Evolutionary conservation across 2,329 filamentous ascomycete species (phyloP), one percentile per base, ranked within the genome.

Genomic region (Alternaria longipes): DNA sequence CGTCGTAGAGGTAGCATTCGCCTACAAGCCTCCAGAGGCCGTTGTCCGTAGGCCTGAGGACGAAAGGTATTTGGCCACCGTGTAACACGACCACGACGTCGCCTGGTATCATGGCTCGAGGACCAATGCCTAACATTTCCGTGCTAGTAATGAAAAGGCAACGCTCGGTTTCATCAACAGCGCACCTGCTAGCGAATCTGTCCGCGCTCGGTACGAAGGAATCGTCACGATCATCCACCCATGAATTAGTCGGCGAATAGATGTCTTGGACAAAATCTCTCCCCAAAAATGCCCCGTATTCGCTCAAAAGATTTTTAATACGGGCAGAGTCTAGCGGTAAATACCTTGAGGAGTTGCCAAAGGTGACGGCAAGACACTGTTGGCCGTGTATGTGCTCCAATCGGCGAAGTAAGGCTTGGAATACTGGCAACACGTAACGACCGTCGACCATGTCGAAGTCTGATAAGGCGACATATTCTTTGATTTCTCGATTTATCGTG

Each of bases 11-110:
- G n/a, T 36, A 56, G 32, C 54, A 60, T 18, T 50, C 52, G 42
- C 56, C 60, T 11, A 58, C 41, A 2, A 65, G 22, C 26, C 28
- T 55, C 56, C 51, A 60, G 8, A 47, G 32, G 6, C 24, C 28
- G 2, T 46, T 18, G 3, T 16, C 6, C 6, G 4, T 16, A 36
- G 28, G 14, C 4, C 41, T 12, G 1, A 54, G 52, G 3, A 54
- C 16, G n/a, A 46, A 54, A 3, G 52, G 52, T 7, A 45, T 2
- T 0, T 4, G 6, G 5, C 9, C 3, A 2, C 52, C 52, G n/a
- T 54, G 52, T 9, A 54, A 41, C 8, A 38, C 41, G 28, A 36
- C 52, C 5, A 46, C 41, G 4, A 38, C 20, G n/a, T 54, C 52
- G 20, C 40, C 20, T 1, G 51, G 18, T 5, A 16, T 20, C 41